phyloP scores from a whole-genome alignment of 2,329 filamentous ascomycete species.

The Dactylellina parvicollis region DNA sequence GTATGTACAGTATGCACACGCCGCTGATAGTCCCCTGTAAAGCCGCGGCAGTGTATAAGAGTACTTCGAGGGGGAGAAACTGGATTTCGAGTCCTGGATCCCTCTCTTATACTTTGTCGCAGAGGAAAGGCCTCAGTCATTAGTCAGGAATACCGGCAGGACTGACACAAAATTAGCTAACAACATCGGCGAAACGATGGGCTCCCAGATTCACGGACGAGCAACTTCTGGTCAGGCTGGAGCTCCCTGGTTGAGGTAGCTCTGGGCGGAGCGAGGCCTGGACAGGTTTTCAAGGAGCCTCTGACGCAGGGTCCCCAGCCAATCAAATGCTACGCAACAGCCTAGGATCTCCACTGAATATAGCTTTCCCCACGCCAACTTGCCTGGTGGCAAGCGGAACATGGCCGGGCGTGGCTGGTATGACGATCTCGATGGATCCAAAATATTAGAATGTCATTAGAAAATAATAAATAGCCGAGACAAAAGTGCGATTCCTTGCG shows the following conservation, averaged over 20 bases:
- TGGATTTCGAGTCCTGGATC: neutral
- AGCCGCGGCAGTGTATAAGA: neutral
- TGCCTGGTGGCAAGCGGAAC: neutral
- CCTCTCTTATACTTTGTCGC: neutral
- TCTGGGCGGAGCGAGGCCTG: neutral
- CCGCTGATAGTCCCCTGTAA: too few relatives aligned
- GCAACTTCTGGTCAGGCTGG: neutral
- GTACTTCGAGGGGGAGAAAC: neutral
- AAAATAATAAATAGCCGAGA: neutral
- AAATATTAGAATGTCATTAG: neutral
- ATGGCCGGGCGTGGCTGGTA: neutral
- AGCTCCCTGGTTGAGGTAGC: neutral
- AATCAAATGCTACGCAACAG: neutral
- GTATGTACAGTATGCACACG: neutral
- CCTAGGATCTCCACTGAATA: neutral
- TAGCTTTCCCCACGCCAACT: neutral
- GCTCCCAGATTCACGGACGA: neutral
- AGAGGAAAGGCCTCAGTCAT: neutral
- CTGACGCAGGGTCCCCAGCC: neutral
- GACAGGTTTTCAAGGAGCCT: neutral
- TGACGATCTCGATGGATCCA: neutral
- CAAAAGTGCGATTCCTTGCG: neutral
- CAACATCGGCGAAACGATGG: neutral
- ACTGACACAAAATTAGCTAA: conserved; percentile 22
- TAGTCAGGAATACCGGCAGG: conserved; percentile 4